Evolutionary conservation across 2,329 filamentous ascomycete species (phyloP).

Genomic region (Cytospora piceae): DNA sequence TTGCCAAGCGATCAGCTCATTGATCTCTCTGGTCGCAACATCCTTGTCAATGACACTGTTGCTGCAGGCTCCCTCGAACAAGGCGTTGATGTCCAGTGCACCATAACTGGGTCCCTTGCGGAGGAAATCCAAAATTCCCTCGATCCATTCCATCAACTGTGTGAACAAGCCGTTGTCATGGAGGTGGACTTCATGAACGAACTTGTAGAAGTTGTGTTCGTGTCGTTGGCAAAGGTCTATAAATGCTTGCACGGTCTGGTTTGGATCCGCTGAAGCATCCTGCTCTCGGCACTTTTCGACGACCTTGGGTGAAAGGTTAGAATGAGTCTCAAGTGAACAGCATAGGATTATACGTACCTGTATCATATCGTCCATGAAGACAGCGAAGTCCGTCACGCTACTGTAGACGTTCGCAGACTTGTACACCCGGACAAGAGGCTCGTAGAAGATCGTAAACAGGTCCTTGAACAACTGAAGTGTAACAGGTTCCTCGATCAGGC

Average conservation of each 20-base stretch:
- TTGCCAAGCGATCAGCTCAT: constrained; percentile 89
- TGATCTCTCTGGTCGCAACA: constrained; percentile 77
- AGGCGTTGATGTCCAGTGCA: constrained; percentile 89
- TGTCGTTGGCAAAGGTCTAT: constrained; percentile 95
- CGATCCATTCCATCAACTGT: constrained; percentile 95
- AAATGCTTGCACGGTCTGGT: constrained; percentile 97
- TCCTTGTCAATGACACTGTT: constrained; percentile 70
- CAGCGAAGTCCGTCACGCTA: constrained; percentile 93
- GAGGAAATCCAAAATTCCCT: constrained; percentile 91
- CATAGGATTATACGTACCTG: constrained; percentile 53
- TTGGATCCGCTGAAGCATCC: constrained; percentile 92
- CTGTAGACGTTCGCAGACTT: constrained; percentile 98
- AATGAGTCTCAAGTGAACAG: background rate
- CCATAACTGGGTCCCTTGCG: constrained; percentile 83
- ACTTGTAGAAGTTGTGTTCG: constrained; percentile 98
- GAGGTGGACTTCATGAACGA: constrained; percentile 95
- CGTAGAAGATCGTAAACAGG: constrained; percentile 98
- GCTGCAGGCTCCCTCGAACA: constrained; percentile 80
- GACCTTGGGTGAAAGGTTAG: constrained; percentile 46
- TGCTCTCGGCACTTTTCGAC: constrained; percentile 68
- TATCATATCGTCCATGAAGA: constrained; percentile 92
- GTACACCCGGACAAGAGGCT: constrained; percentile 94
- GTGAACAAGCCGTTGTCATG: constrained; percentile 97
- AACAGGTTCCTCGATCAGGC: constrained; percentile 94
- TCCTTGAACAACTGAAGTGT: constrained; percentile 95